Evolutionary conservation across 1,284 basidiomycete species (phyloP).

Genomic region (Rhizopogon parksii): DNA sequence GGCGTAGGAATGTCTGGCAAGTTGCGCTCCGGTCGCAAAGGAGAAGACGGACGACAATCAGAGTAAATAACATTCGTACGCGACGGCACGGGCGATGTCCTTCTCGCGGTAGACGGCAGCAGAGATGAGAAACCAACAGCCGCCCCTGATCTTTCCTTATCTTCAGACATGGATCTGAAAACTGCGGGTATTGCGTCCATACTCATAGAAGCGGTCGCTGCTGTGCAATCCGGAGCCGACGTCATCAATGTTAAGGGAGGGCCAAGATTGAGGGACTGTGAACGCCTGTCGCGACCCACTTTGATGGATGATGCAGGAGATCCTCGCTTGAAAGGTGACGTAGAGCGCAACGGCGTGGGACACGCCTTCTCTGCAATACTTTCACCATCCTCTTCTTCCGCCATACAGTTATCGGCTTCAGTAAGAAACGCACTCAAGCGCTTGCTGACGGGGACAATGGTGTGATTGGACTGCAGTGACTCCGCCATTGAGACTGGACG

Average conservation of each 20-base stretch:
- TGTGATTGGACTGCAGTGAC: slow-evolving; percentile 63
- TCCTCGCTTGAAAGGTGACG: slow-evolving; percentile 16
- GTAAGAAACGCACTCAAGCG: slow-evolving; percentile 61
- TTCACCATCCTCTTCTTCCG: slow-evolving; percentile 41
- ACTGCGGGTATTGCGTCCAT: slow-evolving; percentile 27
- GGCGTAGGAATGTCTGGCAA: slow-evolving; percentile 28
- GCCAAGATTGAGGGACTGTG: slow-evolving; percentile 52
- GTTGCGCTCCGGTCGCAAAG: slow-evolving; percentile 20
- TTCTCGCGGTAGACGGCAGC: slow-evolving; percentile 6
- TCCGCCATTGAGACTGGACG: slow-evolving; percentile 70
- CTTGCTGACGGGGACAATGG: slow-evolving; percentile 55
- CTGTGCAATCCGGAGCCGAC: slow-evolving; percentile 14
- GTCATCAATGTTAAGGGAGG: slow-evolving; percentile 28
- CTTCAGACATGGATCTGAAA: slow-evolving; percentile 25
- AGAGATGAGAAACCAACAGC: slow-evolving; percentile 17
- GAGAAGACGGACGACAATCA: slow-evolving; percentile 8
- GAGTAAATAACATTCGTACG: slow-evolving; percentile 11
- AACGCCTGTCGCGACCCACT: slow-evolving; percentile 44
- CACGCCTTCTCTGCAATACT: slow-evolving; percentile 30
- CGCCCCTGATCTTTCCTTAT: slow-evolving; percentile 16
- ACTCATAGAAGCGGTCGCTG: slow-evolving; percentile 26
- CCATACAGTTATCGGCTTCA: slow-evolving; percentile 53
- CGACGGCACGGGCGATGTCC: slow-evolving; percentile 7
- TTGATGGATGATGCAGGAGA: slow-evolving; percentile 28
- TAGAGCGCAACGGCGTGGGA: slow-evolving; percentile 15